A percentile compares a stretch with the other conserved stretches of the same genome.
Conservation (phyloP, 257 asterid genomes). For the Fraxinus excelsior region DNA sequence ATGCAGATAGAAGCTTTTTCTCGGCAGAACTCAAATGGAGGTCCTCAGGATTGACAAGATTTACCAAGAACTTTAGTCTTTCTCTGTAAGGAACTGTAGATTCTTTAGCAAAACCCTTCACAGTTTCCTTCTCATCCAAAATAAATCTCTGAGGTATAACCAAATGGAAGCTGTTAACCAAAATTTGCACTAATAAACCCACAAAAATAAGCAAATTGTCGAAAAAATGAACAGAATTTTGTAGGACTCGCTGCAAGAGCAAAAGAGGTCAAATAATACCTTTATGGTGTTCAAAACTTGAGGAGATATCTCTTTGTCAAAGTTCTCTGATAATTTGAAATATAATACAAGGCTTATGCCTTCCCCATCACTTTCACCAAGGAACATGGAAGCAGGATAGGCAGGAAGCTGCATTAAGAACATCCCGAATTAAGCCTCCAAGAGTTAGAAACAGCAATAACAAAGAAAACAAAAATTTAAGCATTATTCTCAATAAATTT, state of each 20-base stretch:
- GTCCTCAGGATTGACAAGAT: conserved; percentile 75
- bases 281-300: conserved; percentile 57
- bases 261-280: conserved; percentile 35
- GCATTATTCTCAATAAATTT: neutral
- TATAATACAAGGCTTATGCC: conserved; percentile 85
- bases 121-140: conserved; percentile 61
- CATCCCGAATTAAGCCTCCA: conserved; percentile 14
- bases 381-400: conserved; percentile 80
- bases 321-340: conserved; percentile 65
- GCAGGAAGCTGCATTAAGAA: conserved; percentile 64
- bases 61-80: conserved; percentile 78
- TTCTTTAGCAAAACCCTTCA: conserved; percentile 68
- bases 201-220: neutral
- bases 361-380: conserved; percentile 80
- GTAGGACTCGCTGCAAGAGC: neutral
- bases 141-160: conserved; percentile 53
- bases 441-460: neutral
- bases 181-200: neutral
- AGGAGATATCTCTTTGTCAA: conserved; percentile 49
- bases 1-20: conserved; percentile 75
- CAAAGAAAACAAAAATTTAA: neutral
- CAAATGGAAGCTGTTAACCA: neutral
- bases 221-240: neutral
- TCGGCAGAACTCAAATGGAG: conserved; percentile 76
- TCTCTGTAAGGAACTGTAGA: conserved; percentile 67